Conservation (phyloP, 75 land plant genomes). For the Selaginella tamariscina region DNA sequence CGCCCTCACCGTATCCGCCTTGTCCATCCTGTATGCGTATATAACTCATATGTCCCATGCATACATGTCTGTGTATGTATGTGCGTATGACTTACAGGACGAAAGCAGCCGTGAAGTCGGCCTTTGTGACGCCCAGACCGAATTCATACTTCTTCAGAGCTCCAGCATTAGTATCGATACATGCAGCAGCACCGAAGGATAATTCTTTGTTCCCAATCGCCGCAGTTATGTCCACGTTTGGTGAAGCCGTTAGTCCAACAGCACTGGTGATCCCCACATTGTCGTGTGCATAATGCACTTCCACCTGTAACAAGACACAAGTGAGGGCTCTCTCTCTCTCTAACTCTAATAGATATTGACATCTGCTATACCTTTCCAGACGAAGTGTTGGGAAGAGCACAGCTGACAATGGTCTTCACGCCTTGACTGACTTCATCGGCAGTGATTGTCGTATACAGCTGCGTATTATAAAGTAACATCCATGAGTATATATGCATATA, state of each 20-base stretch:
- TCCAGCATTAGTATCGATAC: not conserved
- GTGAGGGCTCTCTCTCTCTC: not conserved
- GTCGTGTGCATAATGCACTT: slow-evolving; percentile 2
- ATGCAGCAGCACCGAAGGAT: not conserved
- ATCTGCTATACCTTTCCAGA: not conserved
- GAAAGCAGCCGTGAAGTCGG: slow-evolving; percentile 9
- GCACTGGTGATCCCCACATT: slow-evolving; percentile 7
- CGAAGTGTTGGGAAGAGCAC: not conserved
- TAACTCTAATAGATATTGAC: not conserved
- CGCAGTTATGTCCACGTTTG: not conserved
- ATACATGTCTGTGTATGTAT: too few relatives aligned
- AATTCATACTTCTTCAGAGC: slow-evolving; percentile 1
- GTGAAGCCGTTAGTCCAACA: slow-evolving; percentile 7
- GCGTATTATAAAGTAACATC: not conserved
- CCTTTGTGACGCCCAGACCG: slow-evolving; percentile 1
- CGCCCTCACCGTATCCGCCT: slow-evolving; percentile 56
- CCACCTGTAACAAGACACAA: not conserved
- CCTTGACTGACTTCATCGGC: not conserved
- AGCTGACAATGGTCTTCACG: not conserved
- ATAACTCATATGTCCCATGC: too few relatives aligned
- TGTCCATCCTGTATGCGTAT: slow-evolving; percentile 68
- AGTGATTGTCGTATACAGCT: slow-evolving; percentile 4
- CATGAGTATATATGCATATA: not conserved
- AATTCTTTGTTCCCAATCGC: not conserved
- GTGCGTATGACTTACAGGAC: slow-evolving; percentile 2